Evolutionary conservation across 257 asterid species (phyloP).

Genomic region (Solanum okadae): DNA sequence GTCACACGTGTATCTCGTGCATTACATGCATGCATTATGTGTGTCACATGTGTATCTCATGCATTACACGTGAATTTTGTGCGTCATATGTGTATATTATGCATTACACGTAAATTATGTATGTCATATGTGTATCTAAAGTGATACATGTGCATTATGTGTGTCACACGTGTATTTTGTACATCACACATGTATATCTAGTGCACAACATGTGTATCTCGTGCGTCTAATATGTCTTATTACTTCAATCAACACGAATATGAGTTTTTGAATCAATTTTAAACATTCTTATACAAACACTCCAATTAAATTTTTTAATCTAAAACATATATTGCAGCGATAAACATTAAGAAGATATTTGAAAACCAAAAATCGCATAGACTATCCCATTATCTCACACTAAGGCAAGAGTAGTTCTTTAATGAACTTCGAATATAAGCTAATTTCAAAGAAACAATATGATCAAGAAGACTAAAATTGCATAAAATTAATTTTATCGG

Average conservation of each 20-base stretch:
- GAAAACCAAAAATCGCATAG: too few relatives aligned
- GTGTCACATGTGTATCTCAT: background rate
- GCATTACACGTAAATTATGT: background rate
- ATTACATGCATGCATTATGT: too few relatives aligned
- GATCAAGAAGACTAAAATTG: too few relatives aligned
- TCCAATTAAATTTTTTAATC: too few relatives aligned
- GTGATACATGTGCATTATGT: too few relatives aligned
- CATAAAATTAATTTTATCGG: too few relatives aligned
- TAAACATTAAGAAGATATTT: background rate
- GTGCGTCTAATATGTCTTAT: background rate
- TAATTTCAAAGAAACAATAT: too few relatives aligned
- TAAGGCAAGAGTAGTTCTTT: background rate
- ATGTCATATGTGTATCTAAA: background rate
- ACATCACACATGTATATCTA: background rate
- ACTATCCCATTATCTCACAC: background rate
- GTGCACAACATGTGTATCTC: background rate
- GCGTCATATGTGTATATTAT: background rate
- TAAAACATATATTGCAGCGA: background rate
- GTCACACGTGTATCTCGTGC: too few relatives aligned
- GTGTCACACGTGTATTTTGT: background rate
- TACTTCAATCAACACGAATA: background rate
- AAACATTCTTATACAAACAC: background rate
- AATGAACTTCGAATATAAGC: background rate
- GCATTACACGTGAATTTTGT: background rate
- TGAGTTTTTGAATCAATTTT: background rate